Conservation (phyloP, 371 early-diverging fungal species). For the Saksenaea oblongispora region DNA sequence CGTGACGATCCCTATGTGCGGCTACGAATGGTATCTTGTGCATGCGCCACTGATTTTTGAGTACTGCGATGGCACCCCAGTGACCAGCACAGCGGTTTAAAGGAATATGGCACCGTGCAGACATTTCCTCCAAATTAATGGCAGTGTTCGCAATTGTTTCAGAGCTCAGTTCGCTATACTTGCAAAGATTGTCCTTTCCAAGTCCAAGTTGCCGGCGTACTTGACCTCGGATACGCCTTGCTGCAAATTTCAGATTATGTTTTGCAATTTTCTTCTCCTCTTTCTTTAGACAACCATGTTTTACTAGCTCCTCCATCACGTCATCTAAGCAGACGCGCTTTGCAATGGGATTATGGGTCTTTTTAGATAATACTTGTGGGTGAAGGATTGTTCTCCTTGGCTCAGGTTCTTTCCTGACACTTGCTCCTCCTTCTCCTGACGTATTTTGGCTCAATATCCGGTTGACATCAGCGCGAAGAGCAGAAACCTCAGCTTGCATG, state of each 20-base stretch:
- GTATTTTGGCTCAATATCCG: neutral
- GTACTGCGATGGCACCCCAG: neutral
- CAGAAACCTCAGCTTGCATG: neutral
- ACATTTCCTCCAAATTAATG: neutral
- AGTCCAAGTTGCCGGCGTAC: neutral
- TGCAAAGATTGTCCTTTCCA: neutral
- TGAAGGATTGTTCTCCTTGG: neutral
- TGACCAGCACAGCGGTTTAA: neutral
- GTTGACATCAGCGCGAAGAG: neutral
- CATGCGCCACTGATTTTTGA: slow-evolving; percentile 1
- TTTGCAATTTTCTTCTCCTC: neutral
- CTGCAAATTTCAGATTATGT: neutral
- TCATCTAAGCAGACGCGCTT: neutral
- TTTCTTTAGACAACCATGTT: neutral
- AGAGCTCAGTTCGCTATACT: neutral
- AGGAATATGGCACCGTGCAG: neutral
- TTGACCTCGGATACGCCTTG: neutral
- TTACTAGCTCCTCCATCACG: neutral
- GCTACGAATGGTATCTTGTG: neutral
- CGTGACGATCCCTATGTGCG: too few species aligned
- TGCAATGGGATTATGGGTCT: neutral
- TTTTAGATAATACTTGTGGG: neutral
- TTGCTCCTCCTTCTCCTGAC: neutral
- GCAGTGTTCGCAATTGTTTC: neutral
- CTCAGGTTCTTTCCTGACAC: neutral